These are phyloP conservation scores for Nannizzia gypsea DNA, from an alignment of 2,329 filamentous ascomycete genomes.

Conservation along the genomic window DNA sequence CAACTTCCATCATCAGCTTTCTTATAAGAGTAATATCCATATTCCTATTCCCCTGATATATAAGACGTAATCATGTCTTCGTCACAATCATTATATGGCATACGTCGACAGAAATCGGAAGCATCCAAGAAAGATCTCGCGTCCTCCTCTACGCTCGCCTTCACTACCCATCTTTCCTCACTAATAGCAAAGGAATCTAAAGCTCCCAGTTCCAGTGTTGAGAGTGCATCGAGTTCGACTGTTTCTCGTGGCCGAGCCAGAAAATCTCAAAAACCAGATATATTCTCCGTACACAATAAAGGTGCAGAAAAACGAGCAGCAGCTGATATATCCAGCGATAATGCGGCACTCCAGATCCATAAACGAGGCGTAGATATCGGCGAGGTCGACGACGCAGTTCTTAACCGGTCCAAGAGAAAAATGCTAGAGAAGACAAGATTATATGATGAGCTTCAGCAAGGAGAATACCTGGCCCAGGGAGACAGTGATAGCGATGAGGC, in stretches of 20 bases:
- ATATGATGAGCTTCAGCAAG: conserved; percentile 81
- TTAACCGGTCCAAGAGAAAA: conserved; percentile 59
- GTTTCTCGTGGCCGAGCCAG: conserved; percentile 31
- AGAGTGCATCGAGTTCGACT: conserved; percentile 30
- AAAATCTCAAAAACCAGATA: conserved; percentile 50
- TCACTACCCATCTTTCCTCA: conserved; percentile 75
- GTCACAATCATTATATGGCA: conserved; percentile 54
- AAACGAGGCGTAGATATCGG: conserved; percentile 50
- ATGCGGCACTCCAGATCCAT: conserved; percentile 49
- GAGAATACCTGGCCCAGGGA: conserved; percentile 55
- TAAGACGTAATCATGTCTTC: not conserved
- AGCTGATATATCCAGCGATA: conserved; percentile 44
- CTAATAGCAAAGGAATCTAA: conserved; percentile 51
- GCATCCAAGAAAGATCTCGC: conserved; percentile 51
- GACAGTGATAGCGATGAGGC: conserved; percentile 27
- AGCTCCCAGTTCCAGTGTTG: conserved; percentile 2
- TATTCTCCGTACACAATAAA: conserved; percentile 57
- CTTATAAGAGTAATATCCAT: not conserved
- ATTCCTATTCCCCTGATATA: not conserved
- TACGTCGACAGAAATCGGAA: conserved; percentile 54
- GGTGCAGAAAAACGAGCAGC: conserved; percentile 51
- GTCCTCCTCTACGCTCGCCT: conserved; percentile 63
- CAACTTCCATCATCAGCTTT: not conserved
- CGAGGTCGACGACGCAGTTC: conserved; percentile 44
- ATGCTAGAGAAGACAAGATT: conserved; percentile 84